Conservation (phyloP, 78 protist species). For the Protostelium mycophagum region DNA sequence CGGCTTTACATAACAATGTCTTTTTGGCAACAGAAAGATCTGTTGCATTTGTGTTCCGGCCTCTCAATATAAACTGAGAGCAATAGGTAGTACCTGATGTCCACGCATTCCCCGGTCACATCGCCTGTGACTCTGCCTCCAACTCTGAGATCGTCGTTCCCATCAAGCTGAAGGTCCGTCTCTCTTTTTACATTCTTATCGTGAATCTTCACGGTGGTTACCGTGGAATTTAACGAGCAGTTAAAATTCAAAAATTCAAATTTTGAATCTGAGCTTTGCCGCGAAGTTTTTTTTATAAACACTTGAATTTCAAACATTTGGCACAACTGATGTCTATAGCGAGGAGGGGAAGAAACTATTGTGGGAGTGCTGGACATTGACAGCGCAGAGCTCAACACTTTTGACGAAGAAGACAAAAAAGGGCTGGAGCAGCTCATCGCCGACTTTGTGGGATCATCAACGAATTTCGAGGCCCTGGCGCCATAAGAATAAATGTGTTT, state of each 20-base stretch:
- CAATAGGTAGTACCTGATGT: slow-evolving; percentile 6
- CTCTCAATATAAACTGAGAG: background rate
- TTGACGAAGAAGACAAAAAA: background rate
- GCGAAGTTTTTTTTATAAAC: no score
- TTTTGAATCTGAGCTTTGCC: no score
- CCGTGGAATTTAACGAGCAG: no score
- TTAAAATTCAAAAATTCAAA: no score
- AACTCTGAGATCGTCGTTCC: slow-evolving; percentile 8
- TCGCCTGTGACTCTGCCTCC: slow-evolving; percentile 8
- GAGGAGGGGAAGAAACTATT: background rate
- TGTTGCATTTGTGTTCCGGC: no score
- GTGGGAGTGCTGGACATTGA: background rate
- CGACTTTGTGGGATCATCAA: background rate
- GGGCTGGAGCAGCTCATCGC: background rate
- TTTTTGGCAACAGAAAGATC: no score
- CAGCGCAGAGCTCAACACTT: background rate
- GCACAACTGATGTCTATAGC: background rate
- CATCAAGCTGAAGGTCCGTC: background rate
- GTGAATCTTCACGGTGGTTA: no score
- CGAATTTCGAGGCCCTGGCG: no score
- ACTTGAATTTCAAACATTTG: no score
- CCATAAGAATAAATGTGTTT: no score
- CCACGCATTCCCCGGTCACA: slow-evolving; percentile 14
- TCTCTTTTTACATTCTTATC: background rate
- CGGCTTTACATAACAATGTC: no score